Evolutionary conservation across 805 yeast genomes (phyloP).

Genomic region (Maudiozyma serrabonitensis): DNA sequence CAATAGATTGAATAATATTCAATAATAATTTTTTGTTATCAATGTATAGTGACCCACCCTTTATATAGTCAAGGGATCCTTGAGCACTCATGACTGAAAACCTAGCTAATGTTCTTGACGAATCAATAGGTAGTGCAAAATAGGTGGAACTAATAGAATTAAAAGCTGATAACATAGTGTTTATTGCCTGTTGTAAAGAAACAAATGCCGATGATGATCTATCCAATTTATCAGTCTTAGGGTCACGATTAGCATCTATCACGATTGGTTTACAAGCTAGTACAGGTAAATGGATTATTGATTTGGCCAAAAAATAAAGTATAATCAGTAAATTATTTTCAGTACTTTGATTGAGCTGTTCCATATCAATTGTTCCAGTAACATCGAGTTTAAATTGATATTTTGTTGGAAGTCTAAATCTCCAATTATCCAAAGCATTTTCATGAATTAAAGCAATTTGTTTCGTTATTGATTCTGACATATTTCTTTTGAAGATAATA

Average conservation of each 20-base stretch:
- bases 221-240: constrained; percentile 9
- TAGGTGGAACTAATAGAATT: constrained; percentile 35
- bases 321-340: constrained; percentile 46
- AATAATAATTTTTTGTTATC: constrained; percentile 52
- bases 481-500: constrained; percentile 51
- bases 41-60: constrained; percentile 72
- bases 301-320: constrained; percentile 51
- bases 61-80: constrained; percentile 72
- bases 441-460: constrained; percentile 38
- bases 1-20: constrained; percentile 41
- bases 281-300: constrained; percentile 57
- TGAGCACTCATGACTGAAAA: constrained; percentile 57
- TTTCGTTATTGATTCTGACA: constrained; percentile 24
- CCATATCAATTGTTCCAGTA: constrained; percentile 34
- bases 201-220: constrained; percentile 49
- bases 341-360: constrained; percentile 20
- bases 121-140: constrained; percentile 55
- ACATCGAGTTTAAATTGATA: constrained; percentile 57
- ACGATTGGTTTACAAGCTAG: constrained; percentile 35
- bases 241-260: not conserved
- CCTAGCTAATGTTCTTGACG: constrained; percentile 53
- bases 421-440: constrained; percentile 70
- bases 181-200: constrained; percentile 58
- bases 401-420: constrained; percentile 52
- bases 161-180: constrained; percentile 47